phyloP scores from a whole-genome alignment of 208 protist species.

The Leishmania mexicana region DNA sequence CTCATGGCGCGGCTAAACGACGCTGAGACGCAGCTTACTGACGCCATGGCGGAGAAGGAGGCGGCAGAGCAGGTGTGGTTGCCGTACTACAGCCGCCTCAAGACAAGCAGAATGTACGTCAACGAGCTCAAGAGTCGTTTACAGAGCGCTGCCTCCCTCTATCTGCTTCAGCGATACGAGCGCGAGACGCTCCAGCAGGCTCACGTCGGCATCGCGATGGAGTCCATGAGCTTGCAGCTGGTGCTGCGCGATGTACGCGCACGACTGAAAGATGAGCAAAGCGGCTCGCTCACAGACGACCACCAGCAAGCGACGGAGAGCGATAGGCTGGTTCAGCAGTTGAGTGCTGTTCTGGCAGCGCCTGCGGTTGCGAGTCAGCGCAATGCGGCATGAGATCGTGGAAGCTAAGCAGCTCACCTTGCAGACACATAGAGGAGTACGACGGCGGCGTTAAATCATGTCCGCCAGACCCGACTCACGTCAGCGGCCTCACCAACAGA shows the following conservation, averaged over 20 bases:
- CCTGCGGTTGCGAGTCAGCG: neutral
- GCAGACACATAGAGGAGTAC: no score
- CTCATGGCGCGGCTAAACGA: neutral
- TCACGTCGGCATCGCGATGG: conserved; percentile 48
- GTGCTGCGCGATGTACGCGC: conserved; percentile 48
- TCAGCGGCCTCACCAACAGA: neutral
- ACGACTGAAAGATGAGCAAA: conserved; percentile 18
- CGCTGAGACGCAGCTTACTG: conserved; percentile 16
- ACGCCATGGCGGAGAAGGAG: conserved; percentile 22
- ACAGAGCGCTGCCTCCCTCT: conserved; percentile 48
- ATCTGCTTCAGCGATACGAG: conserved; percentile 62
- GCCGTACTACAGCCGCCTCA: conserved; percentile 39
- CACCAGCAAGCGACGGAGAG: neutral
- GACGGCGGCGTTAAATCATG: neutral
- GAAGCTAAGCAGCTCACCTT: neutral
- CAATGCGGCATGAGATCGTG: neutral
- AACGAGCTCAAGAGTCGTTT: conserved; percentile 46
- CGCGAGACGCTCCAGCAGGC: conserved; percentile 71
- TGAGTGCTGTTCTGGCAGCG: neutral
- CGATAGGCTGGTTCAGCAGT: conserved; percentile 2
- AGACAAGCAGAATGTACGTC: conserved; percentile 40
- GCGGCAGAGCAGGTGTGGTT: conserved; percentile 38
- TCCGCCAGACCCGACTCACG: neutral
- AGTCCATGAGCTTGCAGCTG: conserved; percentile 55
- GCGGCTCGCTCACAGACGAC: neutral